These are phyloP conservation scores for Trichoderma lentiforme DNA, from an alignment of 2,329 filamentous ascomycete genomes.

Conservation along the genomic window DNA sequence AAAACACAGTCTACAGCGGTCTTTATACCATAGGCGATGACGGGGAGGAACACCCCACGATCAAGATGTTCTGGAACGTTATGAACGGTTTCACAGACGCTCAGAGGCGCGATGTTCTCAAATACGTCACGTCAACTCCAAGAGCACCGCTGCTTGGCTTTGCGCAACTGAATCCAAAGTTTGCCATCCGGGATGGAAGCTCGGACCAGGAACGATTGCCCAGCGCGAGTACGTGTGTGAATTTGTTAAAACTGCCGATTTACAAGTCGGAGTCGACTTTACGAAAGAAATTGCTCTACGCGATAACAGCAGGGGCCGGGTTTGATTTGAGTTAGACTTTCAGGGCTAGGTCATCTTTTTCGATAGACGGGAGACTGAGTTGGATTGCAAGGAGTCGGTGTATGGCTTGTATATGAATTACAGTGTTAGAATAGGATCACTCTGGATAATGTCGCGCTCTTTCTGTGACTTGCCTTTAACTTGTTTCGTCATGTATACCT, in stretches of 20 bases:
- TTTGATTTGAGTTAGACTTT: slow-evolving; percentile 70
- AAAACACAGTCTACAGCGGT: slow-evolving; percentile 82
- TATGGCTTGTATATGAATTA: neutral
- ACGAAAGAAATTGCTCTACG: slow-evolving; percentile 81
- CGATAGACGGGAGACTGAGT: slow-evolving; percentile 1
- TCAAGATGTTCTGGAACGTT: slow-evolving; percentile 88
- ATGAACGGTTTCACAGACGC: slow-evolving; percentile 72
- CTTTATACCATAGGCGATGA: slow-evolving; percentile 90
- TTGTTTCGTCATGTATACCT: neutral
- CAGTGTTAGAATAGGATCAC: neutral
- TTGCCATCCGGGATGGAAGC: slow-evolving; percentile 79
- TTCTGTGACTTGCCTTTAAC: neutral
- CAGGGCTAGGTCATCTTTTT: neutral
- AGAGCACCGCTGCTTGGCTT: slow-evolving; percentile 88
- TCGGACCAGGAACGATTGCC: slow-evolving; percentile 67
- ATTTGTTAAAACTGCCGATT: slow-evolving; percentile 84
- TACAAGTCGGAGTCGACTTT: slow-evolving; percentile 66
- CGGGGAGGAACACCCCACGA: slow-evolving; percentile 75
- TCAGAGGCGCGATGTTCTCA: slow-evolving; percentile 81
- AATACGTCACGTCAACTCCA: slow-evolving; percentile 93
- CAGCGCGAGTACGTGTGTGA: slow-evolving; percentile 94
- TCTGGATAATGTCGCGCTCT: neutral
- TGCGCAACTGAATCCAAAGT: slow-evolving; percentile 75
- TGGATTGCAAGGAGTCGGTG: neutral
- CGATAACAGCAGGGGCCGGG: slow-evolving; percentile 82